These are phyloP conservation scores for Malassezia arunalokei DNA, from an alignment of 1,284 basidiomycete genomes.

Conservation along the genomic window DNA sequence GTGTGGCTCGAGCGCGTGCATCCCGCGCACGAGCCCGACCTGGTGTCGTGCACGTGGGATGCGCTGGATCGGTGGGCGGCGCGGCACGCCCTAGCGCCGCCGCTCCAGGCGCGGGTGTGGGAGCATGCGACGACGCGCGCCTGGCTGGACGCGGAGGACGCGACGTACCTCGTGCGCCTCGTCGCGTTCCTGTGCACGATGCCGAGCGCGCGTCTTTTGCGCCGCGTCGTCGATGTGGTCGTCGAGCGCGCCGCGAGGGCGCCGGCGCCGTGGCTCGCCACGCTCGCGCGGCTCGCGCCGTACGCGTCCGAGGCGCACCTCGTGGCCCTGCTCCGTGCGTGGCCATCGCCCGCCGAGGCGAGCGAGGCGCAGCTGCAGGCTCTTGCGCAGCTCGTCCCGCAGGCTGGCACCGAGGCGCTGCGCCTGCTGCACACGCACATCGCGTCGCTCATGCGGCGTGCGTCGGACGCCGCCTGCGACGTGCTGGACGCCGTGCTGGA, in stretches of 20 bases:
- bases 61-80: conserved; percentile 2
- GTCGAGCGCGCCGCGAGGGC: neutral
- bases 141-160: conserved; percentile 3
- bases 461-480: neutral
- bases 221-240: conserved; percentile 3
- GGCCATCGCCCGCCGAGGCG: neutral
- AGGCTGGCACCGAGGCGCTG: neutral
- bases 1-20: conserved; percentile 5
- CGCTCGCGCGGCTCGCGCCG: neutral
- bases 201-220: conserved; percentile 4
- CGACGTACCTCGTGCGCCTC: neutral
- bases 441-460: neutral
- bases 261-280: neutral
- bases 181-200: neutral
- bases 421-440: neutral
- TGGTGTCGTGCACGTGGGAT: neutral
- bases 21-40: neutral
- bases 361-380: neutral
- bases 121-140: neutral
- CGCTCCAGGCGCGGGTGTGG: neutral
- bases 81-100: neutral
- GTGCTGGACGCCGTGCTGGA: neutral
- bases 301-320: neutral
- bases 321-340: neutral
- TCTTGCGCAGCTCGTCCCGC: neutral